Percentiles rank a stretch among this genome's conserved stretches.
These are phyloP conservation scores for Hanseniaspora lachancei DNA, from an alignment of 805 yeast species.

Conservation along the genomic window DNA sequence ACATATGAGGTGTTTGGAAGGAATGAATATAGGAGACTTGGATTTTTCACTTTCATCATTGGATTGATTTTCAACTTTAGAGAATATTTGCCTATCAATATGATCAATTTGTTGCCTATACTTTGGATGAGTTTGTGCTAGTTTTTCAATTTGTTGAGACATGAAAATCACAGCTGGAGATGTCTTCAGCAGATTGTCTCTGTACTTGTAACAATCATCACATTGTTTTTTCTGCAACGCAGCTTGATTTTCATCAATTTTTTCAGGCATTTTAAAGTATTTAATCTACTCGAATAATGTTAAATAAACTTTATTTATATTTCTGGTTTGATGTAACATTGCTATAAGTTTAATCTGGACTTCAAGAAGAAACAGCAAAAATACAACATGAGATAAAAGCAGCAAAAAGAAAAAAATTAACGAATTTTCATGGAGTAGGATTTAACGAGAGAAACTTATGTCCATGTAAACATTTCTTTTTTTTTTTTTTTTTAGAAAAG, in stretches of 20 bases:
- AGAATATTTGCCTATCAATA: conserved; percentile 19
- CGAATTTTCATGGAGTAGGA: background rate
- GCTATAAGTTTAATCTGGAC: too few relatives aligned
- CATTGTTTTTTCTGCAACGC: conserved; percentile 41
- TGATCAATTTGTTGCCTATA: conserved; percentile 13
- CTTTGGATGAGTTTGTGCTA: conserved; percentile 24
- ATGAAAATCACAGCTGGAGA: conserved; percentile 81
- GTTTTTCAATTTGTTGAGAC: conserved; percentile 65
- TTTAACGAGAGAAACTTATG: background rate
- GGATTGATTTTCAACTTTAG: background rate
- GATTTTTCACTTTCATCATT: background rate
- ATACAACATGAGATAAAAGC: background rate
- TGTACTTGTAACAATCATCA: conserved; percentile 52
- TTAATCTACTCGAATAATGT: too few relatives aligned
- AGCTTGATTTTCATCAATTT: background rate
- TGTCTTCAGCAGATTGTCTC: conserved; percentile 66
- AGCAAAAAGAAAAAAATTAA: background rate
- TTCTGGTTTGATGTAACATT: too few relatives aligned
- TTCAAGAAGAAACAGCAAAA: background rate
- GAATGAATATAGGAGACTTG: conserved; percentile 19
- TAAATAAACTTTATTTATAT: too few relatives aligned
- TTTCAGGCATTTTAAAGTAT: background rate
- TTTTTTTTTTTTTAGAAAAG: background rate
- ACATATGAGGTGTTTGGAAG: conserved; percentile 47
- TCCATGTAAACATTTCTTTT: background rate